Conservation (phyloP, 345 rosid species). For the Acer saccharum region DNA sequence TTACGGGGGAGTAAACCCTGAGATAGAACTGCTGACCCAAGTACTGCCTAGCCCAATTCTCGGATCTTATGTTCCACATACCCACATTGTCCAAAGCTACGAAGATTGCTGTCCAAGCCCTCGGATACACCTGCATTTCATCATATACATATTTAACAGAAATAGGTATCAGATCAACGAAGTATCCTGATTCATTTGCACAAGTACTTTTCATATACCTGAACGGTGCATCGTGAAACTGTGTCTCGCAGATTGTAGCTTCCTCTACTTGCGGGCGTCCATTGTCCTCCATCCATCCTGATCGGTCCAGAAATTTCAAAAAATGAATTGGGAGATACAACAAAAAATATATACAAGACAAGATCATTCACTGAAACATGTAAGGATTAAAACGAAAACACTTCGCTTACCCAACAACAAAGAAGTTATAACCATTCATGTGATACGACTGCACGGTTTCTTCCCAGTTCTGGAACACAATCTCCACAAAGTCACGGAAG, state of each 20-base stretch:
- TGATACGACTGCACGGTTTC: conserved; percentile 86
- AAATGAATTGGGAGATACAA: too few relatives aligned
- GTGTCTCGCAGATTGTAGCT: conserved; percentile 80
- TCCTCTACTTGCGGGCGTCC: conserved; percentile 73
- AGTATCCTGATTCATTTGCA: not conserved
- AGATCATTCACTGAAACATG: not conserved
- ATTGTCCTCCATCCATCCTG: conserved; percentile 97
- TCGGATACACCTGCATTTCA: conserved; percentile 74
- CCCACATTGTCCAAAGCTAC: conserved; percentile 93
- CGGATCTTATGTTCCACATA: conserved; percentile 96
- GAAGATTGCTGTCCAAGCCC: conserved; percentile 85
- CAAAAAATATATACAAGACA: not conserved
- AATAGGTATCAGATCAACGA: not conserved
- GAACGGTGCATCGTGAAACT: conserved; percentile 71
- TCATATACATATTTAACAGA: not conserved
- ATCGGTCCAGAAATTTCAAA: conserved; percentile 13
- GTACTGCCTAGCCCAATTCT: conserved; percentile 90
- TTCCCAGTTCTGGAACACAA: conserved; percentile 86
- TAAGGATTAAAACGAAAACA: not conserved
- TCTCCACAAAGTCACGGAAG: conserved; percentile 75
- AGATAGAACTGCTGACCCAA: conserved; percentile 90
- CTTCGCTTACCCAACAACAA: conserved; percentile 83
- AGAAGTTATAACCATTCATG: conserved; percentile 80
- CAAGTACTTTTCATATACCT: conserved; percentile 35
- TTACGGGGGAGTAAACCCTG: conserved; percentile 69